These are phyloP conservation scores for Emergomyces africanus DNA, from an alignment of 2,329 filamentous ascomycete species.

Conservation along the genomic window DNA sequence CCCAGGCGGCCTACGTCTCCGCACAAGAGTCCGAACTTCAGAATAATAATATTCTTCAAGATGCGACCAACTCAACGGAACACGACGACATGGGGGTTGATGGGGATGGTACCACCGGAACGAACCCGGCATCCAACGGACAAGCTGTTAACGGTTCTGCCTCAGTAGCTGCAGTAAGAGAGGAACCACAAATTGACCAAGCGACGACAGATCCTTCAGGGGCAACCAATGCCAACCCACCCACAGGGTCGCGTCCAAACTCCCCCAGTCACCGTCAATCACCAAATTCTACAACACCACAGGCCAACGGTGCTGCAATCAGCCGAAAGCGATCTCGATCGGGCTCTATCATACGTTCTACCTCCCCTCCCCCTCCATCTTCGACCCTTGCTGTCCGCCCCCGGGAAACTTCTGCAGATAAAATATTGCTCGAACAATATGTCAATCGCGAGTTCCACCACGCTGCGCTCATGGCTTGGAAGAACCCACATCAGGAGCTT, in stretches of 20 bases:
- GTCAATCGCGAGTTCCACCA: constrained; percentile 51
- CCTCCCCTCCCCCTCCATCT: constrained; percentile 18
- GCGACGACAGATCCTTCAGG: not conserved
- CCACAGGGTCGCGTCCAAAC: constrained; percentile 19
- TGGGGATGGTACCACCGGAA: too few relatives aligned
- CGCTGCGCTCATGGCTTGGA: constrained; percentile 39
- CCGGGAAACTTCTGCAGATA: constrained; percentile 33
- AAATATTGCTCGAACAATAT: constrained; percentile 49
- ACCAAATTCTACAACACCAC: constrained; percentile 20
- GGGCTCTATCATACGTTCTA: constrained; percentile 39
- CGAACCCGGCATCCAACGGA: not conserved
- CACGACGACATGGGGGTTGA: not conserved
- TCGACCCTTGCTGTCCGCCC: constrained; percentile 20
- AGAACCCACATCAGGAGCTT: constrained; percentile 43
- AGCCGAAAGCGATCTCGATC: constrained; percentile 49
- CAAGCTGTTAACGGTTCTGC: not conserved
- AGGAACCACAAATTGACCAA: constrained; percentile 27
- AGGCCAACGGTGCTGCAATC: constrained; percentile 37
- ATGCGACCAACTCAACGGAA: not conserved
- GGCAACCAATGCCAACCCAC: not conserved
- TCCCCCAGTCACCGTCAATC: constrained; percentile 18
- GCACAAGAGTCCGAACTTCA: constrained; percentile 19
- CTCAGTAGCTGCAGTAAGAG: constrained; percentile 33
- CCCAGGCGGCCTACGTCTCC: constrained; percentile 18
- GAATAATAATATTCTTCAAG: not conserved